Evolutionary conservation across 345 rosid genomes (phyloP).

Genomic region (Populus davidiana): DNA sequence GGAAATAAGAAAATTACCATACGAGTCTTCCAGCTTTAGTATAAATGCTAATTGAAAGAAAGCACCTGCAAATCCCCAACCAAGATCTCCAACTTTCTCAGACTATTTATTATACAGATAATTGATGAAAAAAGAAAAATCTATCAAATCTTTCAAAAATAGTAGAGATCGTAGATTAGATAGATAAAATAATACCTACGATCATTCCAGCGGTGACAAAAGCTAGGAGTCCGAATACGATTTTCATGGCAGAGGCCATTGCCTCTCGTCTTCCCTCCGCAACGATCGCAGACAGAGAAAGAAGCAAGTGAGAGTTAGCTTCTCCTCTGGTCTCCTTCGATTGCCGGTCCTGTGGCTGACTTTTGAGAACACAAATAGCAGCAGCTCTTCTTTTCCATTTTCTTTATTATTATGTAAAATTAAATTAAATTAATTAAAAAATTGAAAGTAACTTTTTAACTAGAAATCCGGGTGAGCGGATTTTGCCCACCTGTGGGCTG

Average conservation of each 20-base stretch:
- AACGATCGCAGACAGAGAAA: not conserved
- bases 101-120: not conserved
- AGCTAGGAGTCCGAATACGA: conserved; percentile 72
- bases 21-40: conserved; percentile 63
- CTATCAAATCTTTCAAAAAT: not conserved
- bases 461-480: not conserved
- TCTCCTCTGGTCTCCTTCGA: not conserved
- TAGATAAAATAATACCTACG: conserved; percentile 46
- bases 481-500: not conserved
- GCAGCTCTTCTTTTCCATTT: too few species aligned
- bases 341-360: not conserved
- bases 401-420: too few species aligned
- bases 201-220: conserved; percentile 92
- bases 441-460: not conserved
- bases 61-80: conserved; percentile 57
- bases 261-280: not conserved
- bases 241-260: conserved; percentile 72
- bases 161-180: not conserved
- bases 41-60: conserved; percentile 81
- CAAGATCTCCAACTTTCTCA: not conserved
- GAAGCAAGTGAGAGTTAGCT: not conserved
- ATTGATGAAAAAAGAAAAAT: not conserved
- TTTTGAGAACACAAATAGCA: too few species aligned
- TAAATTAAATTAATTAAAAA: too few species aligned
- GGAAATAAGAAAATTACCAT: conserved; percentile 39